Conservation (phyloP, 1,139 yeast genomes). For the Suhomyces bokatorum region DNA sequence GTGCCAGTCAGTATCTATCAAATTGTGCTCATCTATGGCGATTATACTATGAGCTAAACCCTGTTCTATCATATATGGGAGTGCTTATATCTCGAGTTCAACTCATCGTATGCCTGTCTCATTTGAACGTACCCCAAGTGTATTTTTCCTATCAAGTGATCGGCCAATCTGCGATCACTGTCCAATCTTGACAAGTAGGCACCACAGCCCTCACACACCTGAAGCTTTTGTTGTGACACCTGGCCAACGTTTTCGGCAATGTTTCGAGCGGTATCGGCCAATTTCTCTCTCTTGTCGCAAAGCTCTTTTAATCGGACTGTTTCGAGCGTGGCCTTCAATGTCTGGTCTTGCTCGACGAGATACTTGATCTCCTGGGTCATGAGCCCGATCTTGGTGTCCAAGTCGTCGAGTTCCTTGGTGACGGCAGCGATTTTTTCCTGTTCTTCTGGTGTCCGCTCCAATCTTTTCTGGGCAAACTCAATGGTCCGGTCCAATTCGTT, state of each 20-base stretch:
- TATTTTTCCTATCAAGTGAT: slow-evolving; percentile 86
- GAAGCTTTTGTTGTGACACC: slow-evolving; percentile 85
- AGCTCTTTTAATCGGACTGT: slow-evolving; percentile 46
- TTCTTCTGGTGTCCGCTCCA: slow-evolving; percentile 82
- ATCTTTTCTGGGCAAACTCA: slow-evolving; percentile 59
- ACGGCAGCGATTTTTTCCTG: slow-evolving; percentile 61
- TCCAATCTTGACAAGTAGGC: slow-evolving; percentile 86
- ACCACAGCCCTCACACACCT: slow-evolving; percentile 90
- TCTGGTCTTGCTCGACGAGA: slow-evolving; percentile 52
- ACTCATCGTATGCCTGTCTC: slow-evolving; percentile 60
- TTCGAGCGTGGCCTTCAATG: slow-evolving; percentile 52
- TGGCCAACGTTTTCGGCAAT: slow-evolving; percentile 79
- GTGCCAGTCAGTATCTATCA: no score
- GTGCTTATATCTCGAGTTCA: slow-evolving; percentile 27
- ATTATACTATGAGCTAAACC: no score
- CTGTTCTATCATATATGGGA: background rate
- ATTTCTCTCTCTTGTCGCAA: slow-evolving; percentile 46
- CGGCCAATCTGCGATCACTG: slow-evolving; percentile 86
- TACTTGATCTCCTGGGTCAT: slow-evolving; percentile 69
- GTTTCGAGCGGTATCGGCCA: slow-evolving; percentile 56
- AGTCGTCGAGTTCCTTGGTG: slow-evolving; percentile 63
- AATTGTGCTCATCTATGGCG: no score
- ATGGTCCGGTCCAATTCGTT: slow-evolving; percentile 70
- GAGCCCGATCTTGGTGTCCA: slow-evolving; percentile 68
- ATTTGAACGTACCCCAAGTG: slow-evolving; percentile 81